Conservation (phyloP, 805 yeast species). For the Yamadazyma akitaensis region DNA sequence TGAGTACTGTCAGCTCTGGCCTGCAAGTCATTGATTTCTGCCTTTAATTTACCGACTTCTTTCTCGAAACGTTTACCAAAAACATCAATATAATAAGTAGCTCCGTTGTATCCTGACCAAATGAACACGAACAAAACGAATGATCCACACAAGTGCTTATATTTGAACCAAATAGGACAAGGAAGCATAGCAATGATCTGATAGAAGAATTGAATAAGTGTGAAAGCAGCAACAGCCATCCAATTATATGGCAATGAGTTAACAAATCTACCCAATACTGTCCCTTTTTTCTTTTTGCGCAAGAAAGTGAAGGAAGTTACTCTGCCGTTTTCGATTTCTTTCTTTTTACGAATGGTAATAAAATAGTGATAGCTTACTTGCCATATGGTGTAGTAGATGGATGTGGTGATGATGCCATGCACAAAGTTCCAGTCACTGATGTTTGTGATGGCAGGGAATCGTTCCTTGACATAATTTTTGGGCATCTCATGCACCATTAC, state of each 20-base stretch:
- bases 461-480: conserved; percentile 43
- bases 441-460: conserved; percentile 81
- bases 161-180: conserved; percentile 84
- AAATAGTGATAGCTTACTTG: conserved; percentile 88
- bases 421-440: conserved; percentile 65
- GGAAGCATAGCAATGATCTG: conserved; percentile 83
- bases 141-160: conserved; percentile 60
- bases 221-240: conserved; percentile 85
- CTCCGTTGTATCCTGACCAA: conserved; percentile 87
- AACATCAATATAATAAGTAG: conserved; percentile 87
- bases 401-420: conserved; percentile 72
- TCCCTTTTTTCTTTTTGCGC: conserved; percentile 64
- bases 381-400: conserved; percentile 83
- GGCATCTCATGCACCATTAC: conserved; percentile 79
- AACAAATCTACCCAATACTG: conserved; percentile 69
- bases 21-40: conserved; percentile 68
- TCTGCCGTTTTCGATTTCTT: conserved; percentile 79
- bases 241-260: conserved; percentile 75
- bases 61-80: conserved; percentile 88
- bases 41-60: conserved; percentile 69
- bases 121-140: conserved; percentile 73
- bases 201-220: conserved; percentile 80
- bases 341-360: conserved; percentile 75
- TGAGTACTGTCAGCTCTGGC: conserved; percentile 20
- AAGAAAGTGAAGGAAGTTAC: conserved; percentile 86